Evolutionary conservation across 352 stramenopile genomes (phyloP), one percentile per base, ranked within the genome.

Genomic region (Albugo laibachii): DNA sequence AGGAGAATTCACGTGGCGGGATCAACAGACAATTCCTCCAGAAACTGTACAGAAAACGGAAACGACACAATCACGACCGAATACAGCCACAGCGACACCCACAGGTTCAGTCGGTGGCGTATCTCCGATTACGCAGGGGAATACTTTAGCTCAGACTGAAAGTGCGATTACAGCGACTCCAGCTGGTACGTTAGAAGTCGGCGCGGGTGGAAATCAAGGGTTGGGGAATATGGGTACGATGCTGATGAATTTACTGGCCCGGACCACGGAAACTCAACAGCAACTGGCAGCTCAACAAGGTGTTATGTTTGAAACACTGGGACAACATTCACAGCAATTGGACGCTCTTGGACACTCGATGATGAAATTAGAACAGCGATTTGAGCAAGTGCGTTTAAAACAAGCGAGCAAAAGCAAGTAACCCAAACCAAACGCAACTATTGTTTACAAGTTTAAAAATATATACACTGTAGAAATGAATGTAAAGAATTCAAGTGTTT

Each of bases 141-240:
- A 58, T 13, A 59, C 61, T 1, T 42, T 56, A 14, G 57, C 57
- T 14, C 43, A 60, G 13, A 67, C 71, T 10, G 15, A 48, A 35
- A 24, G 8, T 20, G n/a, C 20, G 6, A 48, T 48, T 6, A 21
- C 19, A 42, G 43, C 43, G 43, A 20, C 15, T 11, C 24, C 24
- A 10, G 15, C 15, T 16, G 34, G 38, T 38, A 46, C 72, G 8
- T 67, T 84, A 35, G 73, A 84, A 46, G 68, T 79, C 6, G 63
- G 71, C 21, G 66, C 62, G 13, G 65, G 80, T 56, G 24, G 24
- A 31, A 31, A 31, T 31, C 59, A 69, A 52, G 57, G 80, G 44
- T 63, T 85, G 12, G 74, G 72, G 45, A 88, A 85, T 64, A 88
- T 88, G 76, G 76, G 76, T 39, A 80, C 72, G 6, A 88, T 88